Percentiles rank a stretch among this genome's conserved stretches.
Conservation (phyloP, 2,329 filamentous ascomycete species). For the Septoria linicola region DNA sequence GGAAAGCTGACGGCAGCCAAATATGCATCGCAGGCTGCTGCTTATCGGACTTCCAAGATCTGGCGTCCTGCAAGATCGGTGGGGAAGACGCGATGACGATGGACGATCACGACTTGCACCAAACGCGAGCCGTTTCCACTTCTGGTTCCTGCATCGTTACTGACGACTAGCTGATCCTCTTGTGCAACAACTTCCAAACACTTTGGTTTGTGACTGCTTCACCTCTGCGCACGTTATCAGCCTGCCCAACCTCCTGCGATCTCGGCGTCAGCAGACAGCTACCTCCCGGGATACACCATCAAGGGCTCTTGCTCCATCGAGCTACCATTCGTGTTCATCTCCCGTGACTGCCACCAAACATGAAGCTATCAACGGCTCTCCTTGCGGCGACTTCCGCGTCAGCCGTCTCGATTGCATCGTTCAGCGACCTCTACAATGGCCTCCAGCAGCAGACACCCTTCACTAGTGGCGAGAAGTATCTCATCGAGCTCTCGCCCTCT, state of each 20-base stretch:
- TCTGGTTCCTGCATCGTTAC: too few species aligned
- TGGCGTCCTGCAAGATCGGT: too few species aligned
- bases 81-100: too few species aligned
- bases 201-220: too few species aligned
- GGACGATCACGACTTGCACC: too few species aligned
- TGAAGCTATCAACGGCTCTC: constrained; percentile 28
- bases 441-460: constrained; percentile 33
- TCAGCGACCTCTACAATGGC: constrained; percentile 23
- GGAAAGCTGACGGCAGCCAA: too few species aligned
- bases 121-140: too few species aligned
- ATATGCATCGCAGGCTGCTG: too few species aligned
- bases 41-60: too few species aligned
- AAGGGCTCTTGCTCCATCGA: too few species aligned
- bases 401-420: constrained; percentile 27
- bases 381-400: constrained; percentile 27
- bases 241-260: constrained; percentile 6
- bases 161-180: neutral
- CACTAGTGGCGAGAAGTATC: constrained; percentile 55
- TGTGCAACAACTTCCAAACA: neutral
- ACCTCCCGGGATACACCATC: neutral
- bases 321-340: neutral
- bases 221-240: too few species aligned
- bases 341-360: constrained; percentile 9
- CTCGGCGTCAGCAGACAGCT: constrained; percentile 9
- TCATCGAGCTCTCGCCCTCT: constrained; percentile 82